A percentile compares a stretch with the other conserved stretches of the same genome.
Conservation (phyloP, 129 eudicot species). For the Flaveria linearis region DNA sequence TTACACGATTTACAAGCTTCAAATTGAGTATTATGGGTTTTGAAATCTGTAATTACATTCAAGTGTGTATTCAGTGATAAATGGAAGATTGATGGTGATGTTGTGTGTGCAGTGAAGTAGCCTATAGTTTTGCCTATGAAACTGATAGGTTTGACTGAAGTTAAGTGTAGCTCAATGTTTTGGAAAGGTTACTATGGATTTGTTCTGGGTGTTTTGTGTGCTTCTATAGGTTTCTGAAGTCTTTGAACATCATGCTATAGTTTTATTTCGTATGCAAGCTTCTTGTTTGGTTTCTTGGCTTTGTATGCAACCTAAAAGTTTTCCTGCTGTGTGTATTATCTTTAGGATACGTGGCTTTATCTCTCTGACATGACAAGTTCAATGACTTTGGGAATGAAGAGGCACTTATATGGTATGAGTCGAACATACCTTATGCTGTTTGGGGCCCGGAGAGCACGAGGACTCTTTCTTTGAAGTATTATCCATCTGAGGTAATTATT, state of each 20-base stretch:
- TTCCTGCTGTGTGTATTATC: constrained; percentile 9
- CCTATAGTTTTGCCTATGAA: not conserved
- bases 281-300: constrained; percentile 1
- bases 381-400: constrained; percentile 74
- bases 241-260: not conserved
- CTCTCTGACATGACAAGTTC: constrained; percentile 86
- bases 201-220: not conserved
- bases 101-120: too few species aligned
- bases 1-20: not conserved
- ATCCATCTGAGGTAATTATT: constrained; percentile 76
- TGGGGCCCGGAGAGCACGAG: constrained; percentile 87
- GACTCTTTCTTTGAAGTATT: constrained; percentile 68
- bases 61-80: too few species aligned
- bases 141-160: constrained; percentile 21
- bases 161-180: not conserved
- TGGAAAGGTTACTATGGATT: not conserved
- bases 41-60: too few species aligned
- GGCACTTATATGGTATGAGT: constrained; percentile 93
- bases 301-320: constrained; percentile 6
- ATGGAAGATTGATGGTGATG: too few species aligned
- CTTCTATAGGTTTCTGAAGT: not conserved
- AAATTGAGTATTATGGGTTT: too few species aligned
- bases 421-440: constrained; percentile 91
- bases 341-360: constrained; percentile 95
- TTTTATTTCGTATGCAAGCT: not conserved